Conservation (phyloP, 1,284 basidiomycete species). For the Exobasidium rhododendri region DNA sequence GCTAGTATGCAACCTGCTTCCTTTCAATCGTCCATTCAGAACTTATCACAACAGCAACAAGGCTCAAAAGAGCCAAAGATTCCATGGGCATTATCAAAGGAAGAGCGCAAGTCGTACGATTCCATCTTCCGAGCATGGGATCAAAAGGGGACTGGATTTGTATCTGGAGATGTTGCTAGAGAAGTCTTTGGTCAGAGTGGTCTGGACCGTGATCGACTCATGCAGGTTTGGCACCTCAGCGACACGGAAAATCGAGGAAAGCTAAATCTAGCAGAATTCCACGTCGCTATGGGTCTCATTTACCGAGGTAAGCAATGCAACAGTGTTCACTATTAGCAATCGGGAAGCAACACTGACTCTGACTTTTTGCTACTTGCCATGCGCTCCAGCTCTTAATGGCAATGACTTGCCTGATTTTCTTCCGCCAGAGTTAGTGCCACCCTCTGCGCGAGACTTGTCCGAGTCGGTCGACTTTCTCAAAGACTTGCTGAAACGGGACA, state of each 20-base stretch:
- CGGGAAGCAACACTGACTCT: too few relatives aligned
- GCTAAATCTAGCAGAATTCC: conserved; percentile 86
- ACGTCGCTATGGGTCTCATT: conserved; percentile 97
- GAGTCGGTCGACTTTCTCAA: conserved; percentile 87
- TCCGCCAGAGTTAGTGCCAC: conserved; percentile 84
- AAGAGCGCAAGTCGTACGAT: conserved; percentile 95
- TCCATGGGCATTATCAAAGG: conserved; percentile 81
- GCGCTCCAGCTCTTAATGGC: conserved; percentile 65
- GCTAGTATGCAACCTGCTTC: conserved; percentile 50
- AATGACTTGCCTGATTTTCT: conserved; percentile 83
- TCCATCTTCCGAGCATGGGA: conserved; percentile 97
- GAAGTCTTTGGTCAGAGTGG: conserved; percentile 96
- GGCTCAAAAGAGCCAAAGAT: conserved; percentile 71
- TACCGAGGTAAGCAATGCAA: conserved; percentile 71
- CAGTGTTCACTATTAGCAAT: not conserved
- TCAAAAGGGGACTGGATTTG: conserved; percentile 75
- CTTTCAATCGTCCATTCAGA: conserved; percentile 50
- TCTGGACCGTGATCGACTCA: conserved; percentile 80
- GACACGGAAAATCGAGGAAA: conserved; percentile 53
- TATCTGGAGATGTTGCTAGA: conserved; percentile 77
- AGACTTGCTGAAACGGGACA: conserved; percentile 82
- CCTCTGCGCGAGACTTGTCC: conserved; percentile 85
- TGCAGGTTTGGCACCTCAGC: conserved; percentile 73
- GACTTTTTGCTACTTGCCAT: too few relatives aligned
- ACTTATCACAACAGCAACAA: conserved; percentile 63